A percentile compares a stretch with the other conserved stretches of the same genome.
phyloP scores from a whole-genome alignment of 768 basidiomycete species.

The Filobasidium floriforme region DNA sequence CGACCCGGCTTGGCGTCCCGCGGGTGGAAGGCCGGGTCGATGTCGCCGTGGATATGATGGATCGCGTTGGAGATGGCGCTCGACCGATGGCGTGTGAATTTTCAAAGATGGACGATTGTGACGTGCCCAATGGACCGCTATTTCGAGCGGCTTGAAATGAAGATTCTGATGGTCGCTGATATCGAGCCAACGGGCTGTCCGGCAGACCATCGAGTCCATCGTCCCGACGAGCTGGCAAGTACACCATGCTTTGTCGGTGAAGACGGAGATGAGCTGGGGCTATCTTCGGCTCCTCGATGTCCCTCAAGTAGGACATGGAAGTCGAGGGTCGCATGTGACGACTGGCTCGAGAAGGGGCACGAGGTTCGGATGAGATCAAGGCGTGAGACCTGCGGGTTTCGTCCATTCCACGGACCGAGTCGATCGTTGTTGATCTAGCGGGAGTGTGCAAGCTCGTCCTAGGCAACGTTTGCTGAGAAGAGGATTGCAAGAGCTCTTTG shows the following conservation, averaged over 20 bases:
- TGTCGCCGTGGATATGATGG: not conserved
- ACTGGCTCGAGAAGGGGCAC: not conserved
- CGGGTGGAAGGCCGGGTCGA: not conserved
- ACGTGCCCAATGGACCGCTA: not conserved
- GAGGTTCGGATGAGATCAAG: not conserved
- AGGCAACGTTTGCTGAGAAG: not conserved
- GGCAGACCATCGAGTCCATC: constrained; percentile 3
- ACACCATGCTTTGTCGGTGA: constrained; percentile 7
- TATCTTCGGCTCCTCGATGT: not conserved
- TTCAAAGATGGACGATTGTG: not conserved
- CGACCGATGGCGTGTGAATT: not conserved
- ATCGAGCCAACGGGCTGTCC: constrained; percentile 1
- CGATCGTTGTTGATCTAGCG: not conserved
- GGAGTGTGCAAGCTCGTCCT: not conserved
- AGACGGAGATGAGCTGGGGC: not conserved
- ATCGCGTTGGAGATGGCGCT: not conserved
- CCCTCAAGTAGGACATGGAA: constrained; percentile 6
- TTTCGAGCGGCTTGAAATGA: not conserved
- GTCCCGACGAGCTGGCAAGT: not conserved
- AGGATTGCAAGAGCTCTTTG: not conserved
- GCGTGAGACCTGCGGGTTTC: not conserved
- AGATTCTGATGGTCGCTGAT: not conserved
- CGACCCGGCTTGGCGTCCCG: constrained; percentile 2
- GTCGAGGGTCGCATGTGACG: not conserved
- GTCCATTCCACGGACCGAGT: not conserved